These are phyloP conservation scores for Ustilago hordei DNA, from an alignment of 1,284 basidiomycete genomes.

Conservation along the genomic window DNA sequence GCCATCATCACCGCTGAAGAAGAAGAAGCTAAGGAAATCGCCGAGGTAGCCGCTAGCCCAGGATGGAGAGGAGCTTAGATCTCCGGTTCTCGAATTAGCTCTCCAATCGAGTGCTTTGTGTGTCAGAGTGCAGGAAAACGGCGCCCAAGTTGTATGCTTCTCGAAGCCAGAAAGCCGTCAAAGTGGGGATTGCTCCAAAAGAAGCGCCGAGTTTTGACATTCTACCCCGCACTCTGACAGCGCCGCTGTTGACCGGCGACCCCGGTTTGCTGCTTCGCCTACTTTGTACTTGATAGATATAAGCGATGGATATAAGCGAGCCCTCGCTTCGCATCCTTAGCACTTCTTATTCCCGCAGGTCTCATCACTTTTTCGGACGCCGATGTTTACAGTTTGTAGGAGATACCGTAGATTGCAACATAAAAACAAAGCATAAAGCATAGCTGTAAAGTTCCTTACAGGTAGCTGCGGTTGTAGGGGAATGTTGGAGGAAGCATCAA, in stretches of 20 bases:
- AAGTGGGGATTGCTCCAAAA: not conserved
- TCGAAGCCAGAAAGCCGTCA: constrained; percentile 1
- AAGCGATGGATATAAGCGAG: constrained; percentile 1
- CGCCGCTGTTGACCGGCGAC: constrained; percentile 3
- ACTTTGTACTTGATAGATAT: not conserved
- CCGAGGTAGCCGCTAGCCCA: constrained; percentile 4
- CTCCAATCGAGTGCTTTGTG: not conserved
- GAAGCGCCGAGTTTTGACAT: not conserved
- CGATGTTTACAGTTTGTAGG: not conserved
- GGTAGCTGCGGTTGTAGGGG: not conserved
- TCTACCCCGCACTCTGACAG: constrained; percentile 7
- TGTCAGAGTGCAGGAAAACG: not conserved
- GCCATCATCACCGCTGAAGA: not conserved
- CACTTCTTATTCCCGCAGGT: not conserved
- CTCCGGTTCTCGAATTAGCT: not conserved
- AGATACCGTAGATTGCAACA: not conserved
- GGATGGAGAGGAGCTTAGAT: not conserved
- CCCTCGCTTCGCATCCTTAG: constrained; percentile 3
- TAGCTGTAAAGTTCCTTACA: not conserved
- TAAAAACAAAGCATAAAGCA: not conserved
- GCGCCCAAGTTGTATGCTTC: constrained; percentile 1
- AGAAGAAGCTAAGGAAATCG: not conserved
- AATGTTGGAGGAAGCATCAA: not conserved
- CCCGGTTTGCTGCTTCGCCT: not conserved
- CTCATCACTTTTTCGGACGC: not conserved